Evolutionary conservation across 1,284 basidiomycete species (phyloP), one percentile per base, ranked within the genome.

Genomic region (Ganoderma resinaceum): DNA sequence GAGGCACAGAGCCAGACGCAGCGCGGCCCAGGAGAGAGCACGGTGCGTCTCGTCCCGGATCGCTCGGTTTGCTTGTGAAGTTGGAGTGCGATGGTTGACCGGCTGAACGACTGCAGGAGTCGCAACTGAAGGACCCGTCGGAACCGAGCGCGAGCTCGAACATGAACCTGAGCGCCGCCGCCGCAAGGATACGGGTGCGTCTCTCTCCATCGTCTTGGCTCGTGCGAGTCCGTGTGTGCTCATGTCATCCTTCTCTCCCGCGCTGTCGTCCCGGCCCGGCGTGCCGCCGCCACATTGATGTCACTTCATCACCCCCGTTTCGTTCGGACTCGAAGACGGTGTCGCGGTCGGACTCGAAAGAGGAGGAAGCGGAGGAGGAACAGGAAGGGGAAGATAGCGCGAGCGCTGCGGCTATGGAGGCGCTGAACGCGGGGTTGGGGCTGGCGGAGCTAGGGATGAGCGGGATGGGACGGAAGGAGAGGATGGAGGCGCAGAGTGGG

Each of bases 1-100:
- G 69, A 68, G 16, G 43, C 69, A 6, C 68, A 70, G 35, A 72
- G 71, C 49, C 63, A 70, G 38, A 72, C 71, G 12, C 66, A 63
- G 29, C 43, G 67, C 18, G 69, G 63, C n/a, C 23, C 11, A 8
- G 57, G 35, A 60, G 58, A 60, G 37, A 23, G 33, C 37, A 38
- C 58, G 35, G 58, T 60, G 58, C 58, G 58, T 29, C n/a, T 20
- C 12, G 35, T 35, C 9, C 35, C 35, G 35, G 4, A 35, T 1
- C n/a, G n/a, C 9, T 35, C 4, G 5, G 18, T 12, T 46, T 9
- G 18, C 43, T n/a, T 46, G 38, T 4, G 35, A 35, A 9, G 38
- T 40, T 14, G 3, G 38, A 40, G 14, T 14, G 14, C 14, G 38
- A 14, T 40, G 12, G 4, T 14, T 40, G 38, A 40, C 43, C 3